Evolutionary conservation across 2,329 filamentous ascomycete species (phyloP), one percentile per base, ranked within the genome.

Genomic region (Ceratocystis lukuohia): DNA sequence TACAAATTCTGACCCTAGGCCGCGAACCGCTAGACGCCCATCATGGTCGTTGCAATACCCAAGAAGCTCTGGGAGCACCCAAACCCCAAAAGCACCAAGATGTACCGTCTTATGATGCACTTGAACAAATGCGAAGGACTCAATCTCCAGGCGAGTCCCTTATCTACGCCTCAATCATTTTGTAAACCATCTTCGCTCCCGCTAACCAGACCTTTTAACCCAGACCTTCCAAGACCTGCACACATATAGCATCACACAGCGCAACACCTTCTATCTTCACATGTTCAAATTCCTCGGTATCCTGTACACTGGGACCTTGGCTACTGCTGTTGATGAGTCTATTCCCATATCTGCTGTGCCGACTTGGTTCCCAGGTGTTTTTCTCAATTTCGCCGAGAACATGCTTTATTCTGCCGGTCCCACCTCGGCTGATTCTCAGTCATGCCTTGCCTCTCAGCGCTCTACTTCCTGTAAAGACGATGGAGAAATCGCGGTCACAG

Each of bases 381-480:
- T 78, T 4, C 74, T 94, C 70, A 95, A 91, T 72, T 93, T 86
- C 72, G 87, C 89, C 4, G 89, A 95, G 76, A 95, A 94, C 72
- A 75, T 91, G 30, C 82, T 96, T 30, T 92, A 83, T 76, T 81
- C 81, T 1, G 46, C 66, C 28, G 64, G 61, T 5, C 44, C 44
- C n/a, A 41, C 28, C 2, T 66, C 15, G 73, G 74, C 2, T 71
- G 75, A 0, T 73, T 76, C n/a, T 72, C 79, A 8, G 74, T 68
- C 63, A 12, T 59, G 59, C 15, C 25, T 41, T 12, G 41, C 77
- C 0, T 79, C 77, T 1, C 72, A 78, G 28, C 77, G 79, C 3
- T 79, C 79, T 6, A 88, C 78, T 0, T 70, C 73, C 3, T 78
- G 83, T 68, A 94, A 94, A 74, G 88, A 89, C 70, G 88, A 93